A percentile compares a stretch with the other conserved stretches of the same genome.
These are phyloP conservation scores for Penicillium verrucosum DNA, from an alignment of 2,329 filamentous ascomycete genomes.

Conservation along the genomic window DNA sequence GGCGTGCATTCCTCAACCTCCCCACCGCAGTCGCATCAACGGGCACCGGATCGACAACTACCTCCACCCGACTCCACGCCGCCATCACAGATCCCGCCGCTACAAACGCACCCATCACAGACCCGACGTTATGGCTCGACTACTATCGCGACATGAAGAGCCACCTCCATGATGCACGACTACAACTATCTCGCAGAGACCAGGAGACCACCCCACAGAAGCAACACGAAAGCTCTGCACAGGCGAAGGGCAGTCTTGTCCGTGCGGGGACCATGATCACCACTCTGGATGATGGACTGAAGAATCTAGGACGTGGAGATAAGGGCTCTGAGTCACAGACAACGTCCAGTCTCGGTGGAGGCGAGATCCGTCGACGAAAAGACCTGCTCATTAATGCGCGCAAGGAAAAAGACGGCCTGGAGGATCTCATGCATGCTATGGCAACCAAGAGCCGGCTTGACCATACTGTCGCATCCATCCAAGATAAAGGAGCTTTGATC, in stretches of 20 bases:
- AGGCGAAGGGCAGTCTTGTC: slow-evolving; percentile 59
- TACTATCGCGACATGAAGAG: slow-evolving; percentile 58
- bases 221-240: slow-evolving; percentile 61
- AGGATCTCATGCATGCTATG: slow-evolving; percentile 59
- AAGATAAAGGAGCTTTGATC: slow-evolving; percentile 46
- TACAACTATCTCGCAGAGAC: slow-evolving; percentile 59
- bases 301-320: slow-evolving; percentile 33
- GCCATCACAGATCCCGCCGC: slow-evolving; percentile 41
- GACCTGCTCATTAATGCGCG: slow-evolving; percentile 56
- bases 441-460: slow-evolving; percentile 49
- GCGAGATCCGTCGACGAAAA: slow-evolving; percentile 57
- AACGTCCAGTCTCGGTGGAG: slow-evolving; percentile 56
- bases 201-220: slow-evolving; percentile 57
- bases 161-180: slow-evolving; percentile 58
- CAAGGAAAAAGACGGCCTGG: slow-evolving; percentile 62
- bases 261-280: slow-evolving; percentile 54
- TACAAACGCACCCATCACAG: slow-evolving; percentile 41
- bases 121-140: slow-evolving; percentile 61
- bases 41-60: slow-evolving; percentile 25
- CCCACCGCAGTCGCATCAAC: slow-evolving; percentile 41
- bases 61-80: slow-evolving; percentile 42
- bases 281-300: slow-evolving; percentile 57
- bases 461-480: slow-evolving; percentile 45
- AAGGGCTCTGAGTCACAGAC: slow-evolving; percentile 41
- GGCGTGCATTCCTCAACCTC: slow-evolving; percentile 58